Base-by-base conservation (phyloP, 2,329 filamentous ascomycete species). In the Fusarium aywerte region DNA sequence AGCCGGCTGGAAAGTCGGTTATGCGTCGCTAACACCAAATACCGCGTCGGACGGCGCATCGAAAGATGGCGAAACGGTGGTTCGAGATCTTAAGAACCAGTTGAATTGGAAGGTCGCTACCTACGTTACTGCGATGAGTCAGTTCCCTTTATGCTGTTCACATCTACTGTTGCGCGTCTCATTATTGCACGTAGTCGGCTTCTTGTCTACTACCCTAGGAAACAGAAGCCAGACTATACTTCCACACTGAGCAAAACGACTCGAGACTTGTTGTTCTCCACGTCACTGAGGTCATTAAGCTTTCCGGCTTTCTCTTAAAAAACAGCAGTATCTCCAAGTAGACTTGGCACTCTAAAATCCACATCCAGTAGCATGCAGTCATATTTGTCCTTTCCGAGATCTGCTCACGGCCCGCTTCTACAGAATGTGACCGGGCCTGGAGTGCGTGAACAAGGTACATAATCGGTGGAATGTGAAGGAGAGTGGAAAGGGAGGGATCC, bases 321-420 rank as follows among this genome's bases (percentile, higher is more conserved):
- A 51, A 40, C 2, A 32, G 4, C 0, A 40, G 9, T 7, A 42
- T 56, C 4, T 56, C 53, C 0, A 56, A 51, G 5, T 56, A 45
- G 53, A 51, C 53, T 2, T 56, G 53, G 53, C 53, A 56, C 35
- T 51, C 45, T 0, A 56, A 56, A 23, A 39, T 45, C 0, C 53
- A 56, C 10, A 56, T 56, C 3, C 53, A 51, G 3, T 56, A 45
- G 45, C 53, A 56, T 4, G 53, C 53, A 1, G 21, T 40, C 3
- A 56, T 51, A 0, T 51, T 56, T 5, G 35, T 56, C 0, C n/a
- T 51, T 0, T 56, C 53, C 7, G 5, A 35, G 32, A 35, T 35
- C n/a, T n/a, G 32, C n/a, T 35, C n/a, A 35, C 16, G n/a, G 32
- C 7, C 27, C 3, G 27, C 27, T 10, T 27, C 27, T 10, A 10